Evolutionary conservation across 805 yeast species (phyloP), one percentile per base, ranked within the genome.

Genomic region (Wickerhamomyces bisporus): DNA sequence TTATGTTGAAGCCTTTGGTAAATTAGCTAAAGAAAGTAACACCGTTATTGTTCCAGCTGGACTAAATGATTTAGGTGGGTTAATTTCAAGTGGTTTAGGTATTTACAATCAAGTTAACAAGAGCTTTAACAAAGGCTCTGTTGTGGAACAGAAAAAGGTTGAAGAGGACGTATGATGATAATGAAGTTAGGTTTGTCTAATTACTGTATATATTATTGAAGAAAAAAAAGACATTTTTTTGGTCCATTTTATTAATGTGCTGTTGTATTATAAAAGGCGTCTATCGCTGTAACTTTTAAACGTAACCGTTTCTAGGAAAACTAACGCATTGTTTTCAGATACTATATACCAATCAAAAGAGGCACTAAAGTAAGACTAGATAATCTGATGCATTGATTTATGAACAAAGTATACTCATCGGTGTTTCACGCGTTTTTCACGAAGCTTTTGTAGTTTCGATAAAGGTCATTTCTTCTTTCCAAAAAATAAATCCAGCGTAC

Each of bases 11-110:
- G 86, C 91, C 24, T 86, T 86, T 56, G 81, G 83, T 34, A 79
- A 85, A 50, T 68, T 86, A 51, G 95, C 95, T 19, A 85, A 86
- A 65, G 91, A 84, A 58, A 64, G 81, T 24, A 86, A 83, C 53
- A 82, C 93, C 1, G 71, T 86, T 14, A 80, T 86, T 26, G 70
- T 86, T 19, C 95, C 95, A 13, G 73, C 87, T 10, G 81, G 80
- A 39, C 61, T 86, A 57, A 81, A 84, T 45, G 88, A 86, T 52
- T 64, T 86, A 57, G 79, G 89, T 34, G 68, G 77, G 20, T 71
- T 81, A 66, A 80, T 86, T 62, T 86, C 88, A 25, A 70, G 84
- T 43, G 94, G 94, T 0, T 60, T 85, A 73, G 75, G 83, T 32
- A 81, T 86, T 45, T 82, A 73, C 60, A 73, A 80, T 47, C 70